phyloP scores from a whole-genome alignment of 2,329 filamentous ascomycete species.

The Clarireedia sp. region DNA sequence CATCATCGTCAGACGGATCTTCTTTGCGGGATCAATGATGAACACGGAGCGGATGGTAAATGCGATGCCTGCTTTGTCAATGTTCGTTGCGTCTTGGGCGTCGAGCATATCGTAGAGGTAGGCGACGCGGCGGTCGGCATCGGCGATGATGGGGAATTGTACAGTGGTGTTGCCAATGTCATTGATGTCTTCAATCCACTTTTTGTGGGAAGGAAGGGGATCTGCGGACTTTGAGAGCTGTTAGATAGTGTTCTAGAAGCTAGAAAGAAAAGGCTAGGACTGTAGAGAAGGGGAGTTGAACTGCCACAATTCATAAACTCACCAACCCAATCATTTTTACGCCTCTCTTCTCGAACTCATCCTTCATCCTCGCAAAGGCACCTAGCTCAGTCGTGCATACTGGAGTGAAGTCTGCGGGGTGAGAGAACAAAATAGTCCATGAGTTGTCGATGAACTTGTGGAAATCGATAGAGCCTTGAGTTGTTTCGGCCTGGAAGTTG shows the following conservation, averaged over 20 bases:
- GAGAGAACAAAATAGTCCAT: constrained; percentile 74
- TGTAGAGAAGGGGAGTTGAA: background rate
- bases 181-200: constrained; percentile 81
- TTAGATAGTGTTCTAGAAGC: background rate
- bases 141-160: constrained; percentile 69
- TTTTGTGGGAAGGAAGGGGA: constrained; percentile 68
- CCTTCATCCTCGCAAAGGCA: constrained; percentile 64
- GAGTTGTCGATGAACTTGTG: constrained; percentile 67
- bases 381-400: constrained; percentile 91
- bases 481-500: constrained; percentile 74
- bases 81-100: constrained; percentile 69
- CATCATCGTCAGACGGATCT: constrained; percentile 78
- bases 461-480: constrained; percentile 67
- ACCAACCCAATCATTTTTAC: constrained; percentile 79
- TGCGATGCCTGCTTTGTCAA: constrained; percentile 70
- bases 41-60: constrained; percentile 91
- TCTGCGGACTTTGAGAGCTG: constrained; percentile 52
- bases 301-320: background rate
- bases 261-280: constrained; percentile 29
- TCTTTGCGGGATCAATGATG: constrained; percentile 86
- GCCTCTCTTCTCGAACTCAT: constrained; percentile 69
- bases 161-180: constrained; percentile 63
- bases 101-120: constrained; percentile 40
- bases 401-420: constrained; percentile 81
- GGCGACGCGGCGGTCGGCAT: constrained; percentile 67